Percentiles rank a stretch among this genome's conserved stretches.
Evolutionary conservation across 306 rosid genomes (phyloP).

Genomic region (Geum urbanum): DNA sequence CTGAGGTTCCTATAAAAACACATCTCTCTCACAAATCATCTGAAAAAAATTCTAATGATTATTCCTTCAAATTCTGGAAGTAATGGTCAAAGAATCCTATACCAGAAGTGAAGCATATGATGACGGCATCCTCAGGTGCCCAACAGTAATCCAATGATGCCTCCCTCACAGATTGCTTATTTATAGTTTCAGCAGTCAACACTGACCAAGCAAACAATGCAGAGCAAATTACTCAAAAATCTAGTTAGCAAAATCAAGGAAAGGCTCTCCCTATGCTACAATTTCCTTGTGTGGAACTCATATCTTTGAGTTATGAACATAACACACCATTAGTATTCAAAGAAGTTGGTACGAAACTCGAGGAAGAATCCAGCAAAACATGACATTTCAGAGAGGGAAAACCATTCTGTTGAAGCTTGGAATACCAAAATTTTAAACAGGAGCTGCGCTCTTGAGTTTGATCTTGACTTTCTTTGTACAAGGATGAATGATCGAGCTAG

Average conservation of each 20-base stretch:
- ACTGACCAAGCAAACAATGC: slow-evolving; percentile 35
- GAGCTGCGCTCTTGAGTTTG: too few relatives aligned
- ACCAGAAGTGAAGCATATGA: slow-evolving; percentile 95
- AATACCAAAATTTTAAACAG: too few relatives aligned
- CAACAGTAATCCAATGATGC: slow-evolving; percentile 42
- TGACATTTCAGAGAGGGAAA: slow-evolving; percentile 60
- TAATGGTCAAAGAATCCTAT: slow-evolving; percentile 17
- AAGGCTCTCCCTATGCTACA: background rate
- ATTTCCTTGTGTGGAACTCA: too few relatives aligned
- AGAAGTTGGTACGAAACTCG: slow-evolving; percentile 24
- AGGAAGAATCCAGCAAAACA: slow-evolving; percentile 49
- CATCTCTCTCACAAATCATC: slow-evolving; percentile 8
- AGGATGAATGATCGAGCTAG: too few relatives aligned
- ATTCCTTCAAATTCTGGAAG: background rate
- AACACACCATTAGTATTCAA: slow-evolving; percentile 14
- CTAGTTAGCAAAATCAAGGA: background rate
- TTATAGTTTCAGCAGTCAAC: slow-evolving; percentile 50
- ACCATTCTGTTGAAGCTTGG: slow-evolving; percentile 40
- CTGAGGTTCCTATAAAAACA: slow-evolving; percentile 65
- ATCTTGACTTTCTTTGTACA: too few relatives aligned
- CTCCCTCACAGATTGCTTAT: slow-evolving; percentile 32
- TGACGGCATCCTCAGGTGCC: slow-evolving; percentile 61
- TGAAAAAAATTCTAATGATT: slow-evolving; percentile 3
- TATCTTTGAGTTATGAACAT: background rate
- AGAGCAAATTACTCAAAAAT: background rate